Evolutionary conservation across 805 yeast species (phyloP).

Genomic region (Lachancea dasiensis): DNA sequence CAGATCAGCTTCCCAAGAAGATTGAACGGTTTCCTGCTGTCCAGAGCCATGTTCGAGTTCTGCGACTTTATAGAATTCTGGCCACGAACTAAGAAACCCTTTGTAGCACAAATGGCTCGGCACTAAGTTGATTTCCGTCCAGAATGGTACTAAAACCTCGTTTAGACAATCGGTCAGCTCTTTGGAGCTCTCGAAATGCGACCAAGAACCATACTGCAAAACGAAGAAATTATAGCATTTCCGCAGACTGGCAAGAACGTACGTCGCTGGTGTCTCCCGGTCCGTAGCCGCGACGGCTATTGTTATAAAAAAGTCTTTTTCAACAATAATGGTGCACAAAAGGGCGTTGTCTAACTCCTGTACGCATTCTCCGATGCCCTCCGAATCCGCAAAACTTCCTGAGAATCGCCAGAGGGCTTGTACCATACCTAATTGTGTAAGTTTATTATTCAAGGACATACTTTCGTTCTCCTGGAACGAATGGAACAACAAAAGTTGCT

Average conservation of each 20-base stretch:
- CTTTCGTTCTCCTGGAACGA: constrained; percentile 18
- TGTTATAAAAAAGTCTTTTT: constrained; percentile 25
- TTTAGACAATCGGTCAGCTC: constrained; percentile 26
- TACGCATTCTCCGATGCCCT: constrained; percentile 13
- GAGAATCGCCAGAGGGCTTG: constrained; percentile 36
- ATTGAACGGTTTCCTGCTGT: neutral
- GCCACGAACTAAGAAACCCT: constrained; percentile 22
- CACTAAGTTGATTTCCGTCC: constrained; percentile 27
- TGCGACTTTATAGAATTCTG: constrained; percentile 21
- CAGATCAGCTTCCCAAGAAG: constrained; percentile 26
- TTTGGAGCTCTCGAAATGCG: constrained; percentile 22
- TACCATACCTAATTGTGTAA: constrained; percentile 38
- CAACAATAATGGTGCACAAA: constrained; percentile 27
- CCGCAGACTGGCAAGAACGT: constrained; percentile 22
- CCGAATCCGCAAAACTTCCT: constrained; percentile 13
- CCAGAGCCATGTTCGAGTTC: constrained; percentile 13
- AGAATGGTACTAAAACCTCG: constrained; percentile 28
- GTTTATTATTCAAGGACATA: constrained; percentile 26
- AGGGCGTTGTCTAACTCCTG: constrained; percentile 29
- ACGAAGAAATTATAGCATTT: constrained; percentile 26
- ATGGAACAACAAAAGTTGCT: constrained; percentile 34
- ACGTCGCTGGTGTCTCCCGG: constrained; percentile 25
- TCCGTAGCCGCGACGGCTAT: constrained; percentile 18
- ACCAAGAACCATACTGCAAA: constrained; percentile 21
- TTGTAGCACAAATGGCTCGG: constrained; percentile 20